Conservation (phyloP, 2,329 filamentous ascomycete genomes). For the Emergomyces orientalis region DNA sequence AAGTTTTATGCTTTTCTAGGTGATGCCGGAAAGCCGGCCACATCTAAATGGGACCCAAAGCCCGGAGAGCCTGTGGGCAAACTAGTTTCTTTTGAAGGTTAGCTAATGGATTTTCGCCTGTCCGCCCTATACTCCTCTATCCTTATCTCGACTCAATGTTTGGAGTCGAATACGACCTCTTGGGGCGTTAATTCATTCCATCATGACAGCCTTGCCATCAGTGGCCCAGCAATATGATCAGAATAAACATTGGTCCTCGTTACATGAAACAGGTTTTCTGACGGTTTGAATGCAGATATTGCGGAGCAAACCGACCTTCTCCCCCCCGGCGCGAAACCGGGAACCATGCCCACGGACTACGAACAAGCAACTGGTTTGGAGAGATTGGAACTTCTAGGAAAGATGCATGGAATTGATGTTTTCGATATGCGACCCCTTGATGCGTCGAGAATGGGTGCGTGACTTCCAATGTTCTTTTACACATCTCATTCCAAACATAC, state of each 20-base stretch:
- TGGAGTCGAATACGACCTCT: not conserved
- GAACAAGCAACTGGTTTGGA: conserved; percentile 96
- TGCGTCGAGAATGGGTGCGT: conserved; percentile 70
- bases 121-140: conserved; percentile 12
- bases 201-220: not conserved
- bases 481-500: not conserved
- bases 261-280: conserved; percentile 3
- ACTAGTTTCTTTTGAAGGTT: conserved; percentile 38
- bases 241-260: not conserved
- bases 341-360: conserved; percentile 84
- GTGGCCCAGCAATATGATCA: not conserved
- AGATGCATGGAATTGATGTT: conserved; percentile 96
- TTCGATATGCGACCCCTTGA: conserved; percentile 98
- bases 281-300: conserved; percentile 55
- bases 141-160: not conserved
- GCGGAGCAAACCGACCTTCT: conserved; percentile 72
- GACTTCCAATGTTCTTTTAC: conserved; percentile 7
- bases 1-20: conserved; percentile 16
- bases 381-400: conserved; percentile 96
- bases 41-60: conserved; percentile 33
- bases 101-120: conserved; percentile 18
- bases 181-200: not conserved
- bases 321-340: conserved; percentile 68
- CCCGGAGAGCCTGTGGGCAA: conserved; percentile 32
- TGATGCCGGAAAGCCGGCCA: conserved; percentile 13